Percentiles rank a stretch among this genome's conserved stretches.
These are phyloP conservation scores for Tetrahymena borealis DNA, from an alignment of 73 alveolate genomes.

Conservation along the genomic window DNA sequence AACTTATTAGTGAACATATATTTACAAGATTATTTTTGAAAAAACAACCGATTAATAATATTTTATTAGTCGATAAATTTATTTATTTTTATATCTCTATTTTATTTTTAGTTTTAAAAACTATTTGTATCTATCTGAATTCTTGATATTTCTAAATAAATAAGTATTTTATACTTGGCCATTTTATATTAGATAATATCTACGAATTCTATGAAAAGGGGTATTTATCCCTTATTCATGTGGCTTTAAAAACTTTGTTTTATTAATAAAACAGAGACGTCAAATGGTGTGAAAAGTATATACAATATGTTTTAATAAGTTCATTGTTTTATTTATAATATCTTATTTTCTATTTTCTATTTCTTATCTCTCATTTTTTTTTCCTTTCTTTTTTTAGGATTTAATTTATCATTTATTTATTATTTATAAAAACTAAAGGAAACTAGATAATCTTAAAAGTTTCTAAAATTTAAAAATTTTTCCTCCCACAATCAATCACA, in stretches of 20 bases:
- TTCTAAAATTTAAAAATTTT: background rate
- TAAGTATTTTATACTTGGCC: background rate
- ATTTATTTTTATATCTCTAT: background rate
- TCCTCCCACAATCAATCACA: background rate
- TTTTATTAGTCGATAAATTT: background rate
- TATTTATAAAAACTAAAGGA: background rate
- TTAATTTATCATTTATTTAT: background rate
- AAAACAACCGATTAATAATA: background rate
- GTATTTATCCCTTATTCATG: background rate
- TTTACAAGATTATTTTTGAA: background rate
- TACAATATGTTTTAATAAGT: background rate
- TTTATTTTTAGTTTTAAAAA: background rate
- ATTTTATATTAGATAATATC: background rate
- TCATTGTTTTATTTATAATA: too few relatives aligned
- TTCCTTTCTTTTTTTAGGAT: background rate
- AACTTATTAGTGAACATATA: background rate
- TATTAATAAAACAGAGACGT: background rate
- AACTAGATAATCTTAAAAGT: background rate
- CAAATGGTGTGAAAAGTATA: background rate
- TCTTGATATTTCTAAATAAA: background rate
- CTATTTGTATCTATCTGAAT: background rate
- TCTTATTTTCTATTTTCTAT: background rate
- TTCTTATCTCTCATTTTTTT: background rate
- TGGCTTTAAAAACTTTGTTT: background rate
- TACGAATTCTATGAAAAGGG: background rate